phyloP scores from a whole-genome alignment of 2,329 filamentous ascomycete genomes.

The Penicillium sp. region DNA sequence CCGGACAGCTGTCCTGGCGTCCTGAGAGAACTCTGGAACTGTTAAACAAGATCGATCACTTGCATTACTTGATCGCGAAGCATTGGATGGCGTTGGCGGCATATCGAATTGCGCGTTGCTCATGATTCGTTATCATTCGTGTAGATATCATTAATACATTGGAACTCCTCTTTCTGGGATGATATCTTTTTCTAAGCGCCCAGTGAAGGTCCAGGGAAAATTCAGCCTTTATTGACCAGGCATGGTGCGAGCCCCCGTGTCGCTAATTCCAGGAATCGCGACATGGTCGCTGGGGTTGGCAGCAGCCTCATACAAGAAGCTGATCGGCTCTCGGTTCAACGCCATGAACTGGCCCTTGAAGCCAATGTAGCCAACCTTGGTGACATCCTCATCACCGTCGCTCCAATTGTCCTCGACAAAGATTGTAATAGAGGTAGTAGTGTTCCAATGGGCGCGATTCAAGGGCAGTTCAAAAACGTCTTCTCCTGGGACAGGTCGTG shows the following conservation, averaged over 20 bases:
- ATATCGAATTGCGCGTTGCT: constrained; percentile 6
- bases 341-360: constrained; percentile 96
- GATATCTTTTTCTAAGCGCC: background rate
- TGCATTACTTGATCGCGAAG: constrained; percentile 19
- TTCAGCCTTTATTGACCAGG: constrained; percentile 40
- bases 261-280: constrained; percentile 47
- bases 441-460: constrained; percentile 84
- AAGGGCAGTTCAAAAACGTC: constrained; percentile 85
- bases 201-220: background rate
- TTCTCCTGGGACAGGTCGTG: constrained; percentile 62
- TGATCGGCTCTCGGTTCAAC: constrained; percentile 76
- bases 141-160: constrained; percentile 18
- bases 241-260: constrained; percentile 42
- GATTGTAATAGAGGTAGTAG: constrained; percentile 76
- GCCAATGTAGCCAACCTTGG: constrained; percentile 76
- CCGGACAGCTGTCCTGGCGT: constrained; percentile 27
- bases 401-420: constrained; percentile 94
- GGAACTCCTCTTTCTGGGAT: background rate
- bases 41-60: constrained; percentile 15
- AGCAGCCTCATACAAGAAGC: constrained; percentile 90
- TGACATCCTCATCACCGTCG: constrained; percentile 76
- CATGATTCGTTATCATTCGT: constrained; percentile 18
- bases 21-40: constrained; percentile 15
- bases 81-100: constrained; percentile 31
- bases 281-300: constrained; percentile 86